Conservation (phyloP, 2,329 filamentous ascomycete species). For the Tolypocladium amazonense region DNA sequence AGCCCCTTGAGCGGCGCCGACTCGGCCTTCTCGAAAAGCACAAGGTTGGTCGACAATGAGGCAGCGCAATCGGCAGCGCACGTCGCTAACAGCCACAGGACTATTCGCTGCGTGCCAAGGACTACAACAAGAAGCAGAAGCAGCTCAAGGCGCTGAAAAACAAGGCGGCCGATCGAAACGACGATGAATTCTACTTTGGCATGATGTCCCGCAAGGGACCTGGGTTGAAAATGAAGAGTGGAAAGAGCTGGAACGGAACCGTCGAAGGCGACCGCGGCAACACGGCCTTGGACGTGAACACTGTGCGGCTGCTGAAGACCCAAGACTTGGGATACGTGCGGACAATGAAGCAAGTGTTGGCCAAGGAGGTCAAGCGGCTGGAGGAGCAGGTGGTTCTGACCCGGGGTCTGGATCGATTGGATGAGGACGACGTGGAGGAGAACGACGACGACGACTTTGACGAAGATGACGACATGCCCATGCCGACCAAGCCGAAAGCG, state of each 20-base stretch:
- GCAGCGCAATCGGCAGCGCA: not conserved
- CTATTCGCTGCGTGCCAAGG: slow-evolving; percentile 53
- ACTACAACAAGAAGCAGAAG: slow-evolving; percentile 56
- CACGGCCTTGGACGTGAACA: slow-evolving; percentile 41
- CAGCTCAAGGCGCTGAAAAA: slow-evolving; percentile 47
- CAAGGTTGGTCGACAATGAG: slow-evolving; percentile 46
- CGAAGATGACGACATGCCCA: slow-evolving; percentile 20
- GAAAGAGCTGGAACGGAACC: slow-evolving; percentile 42
- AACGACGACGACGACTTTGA: slow-evolving; percentile 17
- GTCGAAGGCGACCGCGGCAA: slow-evolving; percentile 49
- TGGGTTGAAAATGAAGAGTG: slow-evolving; percentile 35
- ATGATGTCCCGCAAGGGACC: slow-evolving; percentile 55
- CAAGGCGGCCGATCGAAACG: slow-evolving; percentile 56
- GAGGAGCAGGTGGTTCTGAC: slow-evolving; percentile 42
- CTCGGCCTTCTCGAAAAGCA: slow-evolving; percentile 93
- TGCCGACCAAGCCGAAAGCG: slow-evolving; percentile 15
- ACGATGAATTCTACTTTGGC: slow-evolving; percentile 64
- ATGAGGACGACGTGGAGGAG: slow-evolving; percentile 21
- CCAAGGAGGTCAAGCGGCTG: slow-evolving; percentile 45
- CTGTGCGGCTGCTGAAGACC: slow-evolving; percentile 54
- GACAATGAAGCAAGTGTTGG: slow-evolving; percentile 48
- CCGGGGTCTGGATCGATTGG: slow-evolving; percentile 23
- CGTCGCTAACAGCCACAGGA: slow-evolving; percentile 29
- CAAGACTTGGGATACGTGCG: slow-evolving; percentile 57
- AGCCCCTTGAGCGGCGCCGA: slow-evolving; percentile 71